Evolutionary conservation across 768 basidiomycete genomes (phyloP).

Genomic region (Rhodotorula diobovata): DNA sequence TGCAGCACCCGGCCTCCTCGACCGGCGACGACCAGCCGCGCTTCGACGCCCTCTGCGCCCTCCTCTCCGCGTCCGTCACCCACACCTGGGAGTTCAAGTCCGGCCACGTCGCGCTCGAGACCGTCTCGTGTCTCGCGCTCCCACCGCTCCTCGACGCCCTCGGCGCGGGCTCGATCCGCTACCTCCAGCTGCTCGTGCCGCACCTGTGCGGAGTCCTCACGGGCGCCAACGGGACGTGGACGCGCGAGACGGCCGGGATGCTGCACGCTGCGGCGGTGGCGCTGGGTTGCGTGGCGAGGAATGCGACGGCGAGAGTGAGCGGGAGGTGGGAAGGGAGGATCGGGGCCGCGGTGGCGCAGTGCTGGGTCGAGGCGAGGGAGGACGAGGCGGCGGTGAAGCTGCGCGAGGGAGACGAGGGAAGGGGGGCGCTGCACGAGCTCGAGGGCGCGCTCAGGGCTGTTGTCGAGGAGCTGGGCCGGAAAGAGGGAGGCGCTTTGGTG

Average conservation of each 20-base stretch:
- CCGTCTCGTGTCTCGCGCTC: not conserved
- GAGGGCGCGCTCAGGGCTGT: too few species aligned
- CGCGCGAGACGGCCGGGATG: constrained; percentile 7
- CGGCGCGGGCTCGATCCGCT: constrained; percentile 1
- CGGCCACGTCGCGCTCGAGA: constrained; percentile 6
- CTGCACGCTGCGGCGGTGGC: not conserved
- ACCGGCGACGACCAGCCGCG: not conserved
- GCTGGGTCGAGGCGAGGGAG: constrained; percentile 16
- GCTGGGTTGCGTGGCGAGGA: not conserved
- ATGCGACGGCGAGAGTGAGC: not conserved
- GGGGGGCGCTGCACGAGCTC: too few species aligned
- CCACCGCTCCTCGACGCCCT: not conserved
- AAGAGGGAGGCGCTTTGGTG: too few species aligned
- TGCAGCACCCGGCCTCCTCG: not conserved
- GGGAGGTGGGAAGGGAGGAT: constrained; percentile 14
- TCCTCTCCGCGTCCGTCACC: constrained; percentile 9
- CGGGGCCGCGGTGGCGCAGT: not conserved
- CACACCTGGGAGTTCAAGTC: constrained; percentile 30
- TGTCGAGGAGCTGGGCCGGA: not conserved
- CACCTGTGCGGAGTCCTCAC: constrained; percentile 14
- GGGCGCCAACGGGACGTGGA: not conserved
- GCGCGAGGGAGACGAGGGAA: not conserved
- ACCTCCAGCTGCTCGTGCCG: constrained; percentile 21
- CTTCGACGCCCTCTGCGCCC: constrained; percentile 22
- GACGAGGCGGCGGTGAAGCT: not conserved